Base-by-base conservation (phyloP, 2,329 filamentous ascomycete species). In the Nemania diffusa region DNA sequence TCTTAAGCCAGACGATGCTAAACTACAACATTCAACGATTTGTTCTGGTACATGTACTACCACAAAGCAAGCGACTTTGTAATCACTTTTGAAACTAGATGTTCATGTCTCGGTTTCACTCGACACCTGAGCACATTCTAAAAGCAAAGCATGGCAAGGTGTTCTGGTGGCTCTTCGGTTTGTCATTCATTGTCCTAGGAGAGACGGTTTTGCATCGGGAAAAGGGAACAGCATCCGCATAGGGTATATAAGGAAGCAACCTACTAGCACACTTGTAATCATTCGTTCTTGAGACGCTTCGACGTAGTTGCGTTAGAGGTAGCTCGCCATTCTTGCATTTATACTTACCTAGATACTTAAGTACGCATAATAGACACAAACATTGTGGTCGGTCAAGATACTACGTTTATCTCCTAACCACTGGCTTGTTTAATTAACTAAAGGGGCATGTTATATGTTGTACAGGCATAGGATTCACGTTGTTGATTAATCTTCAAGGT, bases 381-480 rank as follows among this genome's bases (percentile, higher is more conserved):
- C 55, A 40, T 57, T 62, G 44, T 22, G 20, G 20, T 59, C 8
- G n/a, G 46, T 55, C n/a, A 32, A 56, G 34, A 56, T 26, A 2
- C 29, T 24, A 13, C 22, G 8, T 29, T 32, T 17, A 7, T 58
- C 24, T 3, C 17, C 24, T 20, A 46, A n/a, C 24, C 46, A 1
- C 29, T 22, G 27, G 26, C n/a, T 11, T 22, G n/a, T 24, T 2
- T 8, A 8, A 97, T 97, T 77, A 44, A 15, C 34, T 40, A 3
- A 15, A 40, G 34, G 7, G 34, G 5, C 13, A 9, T 40, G 34
- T 9, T 40, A 15, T 13, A 8, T 40, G 34, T 13, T 40, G 13
- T 9, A 40, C 13, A 32, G 29, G 29, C 5, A 32, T 9, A 9
- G 29, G 29, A 32, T 32, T 9, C 9, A 9, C 29, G 29, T 32